Percentiles rank a stretch among this genome's conserved stretches.
Conservation (phyloP, 179 eudicot genomes). For the Camellia oleifera region DNA sequence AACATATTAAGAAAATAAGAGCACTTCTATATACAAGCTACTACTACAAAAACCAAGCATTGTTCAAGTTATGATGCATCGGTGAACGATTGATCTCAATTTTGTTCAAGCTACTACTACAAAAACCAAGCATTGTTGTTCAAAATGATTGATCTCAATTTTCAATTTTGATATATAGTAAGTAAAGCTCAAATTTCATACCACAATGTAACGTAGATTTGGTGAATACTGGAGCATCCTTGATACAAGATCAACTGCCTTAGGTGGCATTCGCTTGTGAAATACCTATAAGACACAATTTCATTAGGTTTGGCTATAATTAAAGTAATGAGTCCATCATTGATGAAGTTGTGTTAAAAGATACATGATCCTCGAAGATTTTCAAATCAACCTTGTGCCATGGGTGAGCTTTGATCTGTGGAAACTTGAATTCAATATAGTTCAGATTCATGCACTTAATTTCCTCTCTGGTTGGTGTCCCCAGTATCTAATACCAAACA, state of each 20-base stretch:
- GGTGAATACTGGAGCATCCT: slow-evolving; percentile 92
- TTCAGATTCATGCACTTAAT: slow-evolving; percentile 95
- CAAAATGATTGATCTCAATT: not conserved
- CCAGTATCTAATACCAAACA: slow-evolving; percentile 50
- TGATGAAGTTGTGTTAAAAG: not conserved
- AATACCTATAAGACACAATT: slow-evolving; percentile 52
- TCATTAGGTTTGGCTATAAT: slow-evolving; percentile 4
- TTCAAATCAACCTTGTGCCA: slow-evolving; percentile 78
- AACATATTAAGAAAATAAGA: no score
- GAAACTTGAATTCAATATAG: slow-evolving; percentile 86
- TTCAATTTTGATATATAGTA: no score
- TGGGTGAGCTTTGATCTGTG: slow-evolving; percentile 94
- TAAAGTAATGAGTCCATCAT: not conserved
- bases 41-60: no score
- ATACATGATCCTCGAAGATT: not conserved
- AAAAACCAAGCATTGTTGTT: not conserved
- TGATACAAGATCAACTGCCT: slow-evolving; percentile 85
- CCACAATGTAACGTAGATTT: slow-evolving; percentile 69
- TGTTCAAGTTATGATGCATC: no score
- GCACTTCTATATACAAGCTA: no score
- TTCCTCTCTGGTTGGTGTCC: slow-evolving; percentile 96
- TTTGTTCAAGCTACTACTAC: no score
- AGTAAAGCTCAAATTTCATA: slow-evolving; percentile 31
- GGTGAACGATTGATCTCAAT: no score
- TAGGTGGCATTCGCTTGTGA: slow-evolving; percentile 69